Base-by-base conservation (phyloP, 257 asterid genomes). In the Fraxinus cuspidata region DNA sequence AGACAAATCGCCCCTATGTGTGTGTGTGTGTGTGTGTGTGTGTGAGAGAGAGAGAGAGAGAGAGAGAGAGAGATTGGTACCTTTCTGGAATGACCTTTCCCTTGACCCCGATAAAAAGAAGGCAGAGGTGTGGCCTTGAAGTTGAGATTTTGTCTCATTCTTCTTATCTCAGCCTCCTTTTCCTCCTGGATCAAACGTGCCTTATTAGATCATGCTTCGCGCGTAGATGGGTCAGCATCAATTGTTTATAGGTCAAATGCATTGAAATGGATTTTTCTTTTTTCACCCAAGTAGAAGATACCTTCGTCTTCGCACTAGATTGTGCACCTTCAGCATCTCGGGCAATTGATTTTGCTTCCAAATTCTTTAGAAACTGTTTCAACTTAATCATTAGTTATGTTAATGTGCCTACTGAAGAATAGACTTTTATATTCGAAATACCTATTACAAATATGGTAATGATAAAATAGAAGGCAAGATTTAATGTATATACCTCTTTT, bases 271-370 rank as follows among this genome's bases (percentile, higher is more conserved):
- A 72, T 12, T 23, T 8, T 60, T 63, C n/a, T 65, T 73, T 72
- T 79, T 85, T 71, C 72, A 60, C 44, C 25, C 64, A 76, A 72
- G 38, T 63, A 32, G 31, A 66, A 49, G 37, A n/a, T 84, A 85
- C 96, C 94, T 84, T 90, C 58, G 90, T 70, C 80, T 84, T 89
- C 75, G 89, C 83, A 82, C 58, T 67, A 56, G 32, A 80, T 66
- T 72, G 86, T 71, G 88, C 85, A 77, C 83, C 85, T 83, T 77
- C 96, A 13, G 85, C 86, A 77, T 77, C 88, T 89, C 92, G 81
- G 35, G 89, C 81, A 71, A 87, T 81, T 75, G 96, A 86, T 80
- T 88, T 88, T 66, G 86, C 90, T 80, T 85, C 96, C 82, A 88
- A 78, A 75, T 85, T 89, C 86, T 85, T 85, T 18, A 79, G 25